These are phyloP conservation scores for Ophiorrhiza pumila DNA, from an alignment of 257 asterid species.

Conservation along the genomic window DNA sequence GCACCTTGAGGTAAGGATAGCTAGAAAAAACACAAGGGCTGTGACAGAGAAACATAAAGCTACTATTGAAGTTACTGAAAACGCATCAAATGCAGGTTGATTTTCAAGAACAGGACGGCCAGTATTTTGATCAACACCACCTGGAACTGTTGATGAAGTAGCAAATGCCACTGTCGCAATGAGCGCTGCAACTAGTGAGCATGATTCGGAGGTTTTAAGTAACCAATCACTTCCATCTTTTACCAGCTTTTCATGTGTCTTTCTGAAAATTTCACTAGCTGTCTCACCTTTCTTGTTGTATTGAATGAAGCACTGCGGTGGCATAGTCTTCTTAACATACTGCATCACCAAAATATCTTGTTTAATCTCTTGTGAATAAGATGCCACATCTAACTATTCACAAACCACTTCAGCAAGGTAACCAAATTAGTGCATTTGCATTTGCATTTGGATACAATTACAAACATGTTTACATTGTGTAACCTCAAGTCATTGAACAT, in stretches of 20 bases:
- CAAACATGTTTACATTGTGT: no score
- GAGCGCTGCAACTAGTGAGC: constrained; percentile 60
- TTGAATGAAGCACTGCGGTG: constrained; percentile 23
- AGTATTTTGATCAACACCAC: constrained; percentile 32
- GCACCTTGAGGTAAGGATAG: constrained; percentile 56
- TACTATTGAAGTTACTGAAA: constrained; percentile 42
- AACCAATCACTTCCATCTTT: constrained; percentile 50
- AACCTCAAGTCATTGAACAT: no score
- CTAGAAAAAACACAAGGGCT: constrained; percentile 53
- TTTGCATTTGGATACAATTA: no score
- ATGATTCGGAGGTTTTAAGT: constrained; percentile 58
- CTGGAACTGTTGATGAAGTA: constrained; percentile 55
- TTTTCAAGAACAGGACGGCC: constrained; percentile 41
- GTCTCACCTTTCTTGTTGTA: constrained; percentile 39
- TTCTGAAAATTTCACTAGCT: constrained; percentile 33
- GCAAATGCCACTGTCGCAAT: constrained; percentile 64
- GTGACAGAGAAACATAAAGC: constrained; percentile 63
- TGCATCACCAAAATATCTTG: constrained; percentile 22
- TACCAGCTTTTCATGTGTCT: constrained; percentile 30
- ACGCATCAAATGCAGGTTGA: constrained; percentile 30
- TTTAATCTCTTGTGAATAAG: constrained; percentile 1
- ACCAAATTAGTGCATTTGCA: no score
- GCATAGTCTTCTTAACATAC: constrained; percentile 47
- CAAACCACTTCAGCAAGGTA: no score
- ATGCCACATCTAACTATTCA: background rate